phyloP scores from a whole-genome alignment of 176 grass and related monocot genomes.

The Luzula sylvatica region DNA sequence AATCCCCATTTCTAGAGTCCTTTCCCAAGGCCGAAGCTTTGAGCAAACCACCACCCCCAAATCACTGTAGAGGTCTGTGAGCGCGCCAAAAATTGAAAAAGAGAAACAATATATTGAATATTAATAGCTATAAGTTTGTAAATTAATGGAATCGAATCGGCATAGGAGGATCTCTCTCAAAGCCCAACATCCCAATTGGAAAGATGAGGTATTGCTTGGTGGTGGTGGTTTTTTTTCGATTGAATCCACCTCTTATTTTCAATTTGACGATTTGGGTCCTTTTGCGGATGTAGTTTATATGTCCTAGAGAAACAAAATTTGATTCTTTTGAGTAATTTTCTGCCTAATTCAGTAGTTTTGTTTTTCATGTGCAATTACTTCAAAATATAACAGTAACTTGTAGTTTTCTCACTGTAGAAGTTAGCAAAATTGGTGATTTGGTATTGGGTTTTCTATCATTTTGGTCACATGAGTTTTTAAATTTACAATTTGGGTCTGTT shows the following conservation, averaged over 20 bases:
- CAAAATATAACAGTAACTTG: too few species aligned
- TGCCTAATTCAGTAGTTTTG: background rate
- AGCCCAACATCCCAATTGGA: constrained; percentile 51
- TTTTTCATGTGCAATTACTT: too few species aligned
- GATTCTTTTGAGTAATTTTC: background rate
- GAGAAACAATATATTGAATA: background rate
- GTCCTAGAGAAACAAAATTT: background rate
- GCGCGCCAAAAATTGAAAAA: constrained; percentile 1
- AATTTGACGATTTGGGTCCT: background rate
- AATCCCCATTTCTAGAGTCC: background rate
- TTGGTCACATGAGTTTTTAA: too few species aligned
- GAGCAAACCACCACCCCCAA: background rate
- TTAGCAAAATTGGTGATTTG: too few species aligned
- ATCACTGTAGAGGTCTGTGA: background rate
- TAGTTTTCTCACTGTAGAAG: too few species aligned
- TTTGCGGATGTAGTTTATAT: background rate
- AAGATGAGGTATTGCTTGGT: constrained; percentile 40
- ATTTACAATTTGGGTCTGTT: too few species aligned
- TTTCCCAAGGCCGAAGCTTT: background rate
- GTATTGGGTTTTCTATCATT: too few species aligned
- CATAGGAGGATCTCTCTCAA: constrained; percentile 41
- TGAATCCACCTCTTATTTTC: background rate
- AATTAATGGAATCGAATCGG: constrained; percentile 42
- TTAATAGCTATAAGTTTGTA: background rate
- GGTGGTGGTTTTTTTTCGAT: background rate